Conservation (phyloP, 345 rosid species). For the Aquilaria sinensis region DNA sequence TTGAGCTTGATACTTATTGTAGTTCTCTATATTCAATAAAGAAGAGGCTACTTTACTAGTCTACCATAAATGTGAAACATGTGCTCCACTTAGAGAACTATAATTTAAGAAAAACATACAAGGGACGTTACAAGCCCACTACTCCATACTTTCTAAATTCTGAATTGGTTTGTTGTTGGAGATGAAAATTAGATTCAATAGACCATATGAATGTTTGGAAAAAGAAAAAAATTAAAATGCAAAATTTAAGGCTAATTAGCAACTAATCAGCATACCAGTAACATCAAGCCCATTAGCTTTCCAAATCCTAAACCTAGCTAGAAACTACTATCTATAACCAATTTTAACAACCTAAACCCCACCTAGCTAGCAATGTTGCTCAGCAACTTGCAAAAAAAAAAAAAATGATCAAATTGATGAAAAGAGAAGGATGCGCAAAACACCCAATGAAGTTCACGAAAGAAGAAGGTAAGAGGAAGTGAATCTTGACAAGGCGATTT, state of each 20-base stretch:
- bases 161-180: slow-evolving; percentile 14
- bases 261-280: not conserved
- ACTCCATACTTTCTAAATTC: slow-evolving; percentile 33
- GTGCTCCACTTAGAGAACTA: slow-evolving; percentile 24
- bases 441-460: not conserved
- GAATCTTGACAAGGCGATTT: slow-evolving; percentile 58
- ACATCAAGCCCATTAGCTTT: not conserved
- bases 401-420: not conserved
- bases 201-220: not conserved
- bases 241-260: not conserved
- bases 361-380: not conserved
- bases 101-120: slow-evolving; percentile 21
- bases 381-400: not conserved
- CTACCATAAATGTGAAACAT: slow-evolving; percentile 16
- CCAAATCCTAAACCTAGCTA: not conserved
- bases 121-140: slow-evolving; percentile 31
- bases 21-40: slow-evolving; percentile 30
- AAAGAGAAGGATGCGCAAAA: not conserved
- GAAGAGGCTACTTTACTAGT: slow-evolving; percentile 31
- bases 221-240: not conserved
- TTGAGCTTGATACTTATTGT: slow-evolving; percentile 55
- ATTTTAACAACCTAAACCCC: not conserved
- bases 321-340: not conserved
- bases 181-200: not conserved
- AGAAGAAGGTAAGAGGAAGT: not conserved